Evolutionary conservation across 106 monocot species (phyloP).

Genomic region (Allium fistulosum): DNA sequence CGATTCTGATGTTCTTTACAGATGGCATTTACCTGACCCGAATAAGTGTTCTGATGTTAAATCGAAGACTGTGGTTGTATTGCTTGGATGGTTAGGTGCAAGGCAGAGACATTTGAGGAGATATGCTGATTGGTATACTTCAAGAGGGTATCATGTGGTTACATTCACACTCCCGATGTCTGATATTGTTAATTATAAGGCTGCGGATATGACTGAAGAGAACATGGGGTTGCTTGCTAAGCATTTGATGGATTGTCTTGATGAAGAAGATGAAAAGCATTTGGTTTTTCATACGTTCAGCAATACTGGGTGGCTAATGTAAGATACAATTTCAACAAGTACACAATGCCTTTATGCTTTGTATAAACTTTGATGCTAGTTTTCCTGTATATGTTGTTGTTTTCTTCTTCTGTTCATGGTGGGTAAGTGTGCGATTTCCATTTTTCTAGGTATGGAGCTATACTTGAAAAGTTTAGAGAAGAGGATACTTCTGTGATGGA

Average conservation of each 20-base stretch:
- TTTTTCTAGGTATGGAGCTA: conserved; percentile 70
- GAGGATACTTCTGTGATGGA: conserved; percentile 62
- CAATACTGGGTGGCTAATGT: conserved; percentile 94
- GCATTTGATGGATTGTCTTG: conserved; percentile 70
- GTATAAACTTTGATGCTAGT: too few relatives aligned
- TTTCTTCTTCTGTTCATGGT: not conserved
- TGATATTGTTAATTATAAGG: conserved; percentile 69
- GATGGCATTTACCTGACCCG: conserved; percentile 79
- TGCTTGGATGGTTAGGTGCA: conserved; percentile 92
- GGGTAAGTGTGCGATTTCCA: too few relatives aligned
- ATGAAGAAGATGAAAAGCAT: conserved; percentile 69
- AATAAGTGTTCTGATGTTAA: conserved; percentile 26
- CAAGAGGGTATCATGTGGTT: conserved; percentile 80
- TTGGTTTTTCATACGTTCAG: conserved; percentile 97
- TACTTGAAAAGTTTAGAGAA: conserved; percentile 82
- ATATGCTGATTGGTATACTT: conserved; percentile 96
- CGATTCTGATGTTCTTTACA: conserved; percentile 50
- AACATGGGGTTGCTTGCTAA: conserved; percentile 55
- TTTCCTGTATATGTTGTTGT: not conserved
- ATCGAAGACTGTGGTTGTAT: conserved; percentile 76
- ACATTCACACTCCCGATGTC: conserved; percentile 90
- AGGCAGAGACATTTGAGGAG: conserved; percentile 83
- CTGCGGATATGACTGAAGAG: conserved; percentile 62
- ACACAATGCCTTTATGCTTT: too few relatives aligned
- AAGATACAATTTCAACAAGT: not conserved